A percentile compares a stretch with the other conserved stretches of the same genome.
phyloP scores from a whole-genome alignment of 2,329 filamentous ascomycete genomes.

The Aureobasidium leucospermi region DNA sequence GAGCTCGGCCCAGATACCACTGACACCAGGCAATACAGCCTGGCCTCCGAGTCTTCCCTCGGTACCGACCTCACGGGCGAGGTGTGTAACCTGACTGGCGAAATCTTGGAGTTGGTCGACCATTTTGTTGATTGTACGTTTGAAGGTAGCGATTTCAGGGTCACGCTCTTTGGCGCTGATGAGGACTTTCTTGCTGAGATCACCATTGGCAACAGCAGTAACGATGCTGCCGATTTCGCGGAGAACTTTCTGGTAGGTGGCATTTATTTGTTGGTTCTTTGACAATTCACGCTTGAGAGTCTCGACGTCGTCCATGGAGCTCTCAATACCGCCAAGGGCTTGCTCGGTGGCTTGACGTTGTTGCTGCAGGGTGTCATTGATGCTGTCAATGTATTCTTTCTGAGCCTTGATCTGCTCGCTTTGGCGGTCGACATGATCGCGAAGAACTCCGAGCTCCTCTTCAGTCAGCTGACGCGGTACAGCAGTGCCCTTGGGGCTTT shows the following conservation, averaged over 20 bases:
- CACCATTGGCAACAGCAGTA: conserved; percentile 88
- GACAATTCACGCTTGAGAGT: conserved; percentile 86
- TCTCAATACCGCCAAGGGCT: conserved; percentile 72
- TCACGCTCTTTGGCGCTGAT: conserved; percentile 97
- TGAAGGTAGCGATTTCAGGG: conserved; percentile 95
- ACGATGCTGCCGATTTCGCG: conserved; percentile 96
- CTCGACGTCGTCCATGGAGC: conserved; percentile 77
- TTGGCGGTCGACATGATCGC: conserved; percentile 88
- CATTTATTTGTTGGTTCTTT: conserved; percentile 96
- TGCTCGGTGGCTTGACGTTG: conserved; percentile 80
- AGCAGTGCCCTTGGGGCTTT: conserved; percentile 39
- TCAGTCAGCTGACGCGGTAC: conserved; percentile 57
- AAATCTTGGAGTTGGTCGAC: conserved; percentile 97
- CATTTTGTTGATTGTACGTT: conserved; percentile 98
- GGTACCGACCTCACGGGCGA: conserved; percentile 92
- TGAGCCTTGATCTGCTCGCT: conserved; percentile 86
- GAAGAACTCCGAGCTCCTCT: conserved; percentile 76
- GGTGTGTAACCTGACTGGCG: conserved; percentile 88
- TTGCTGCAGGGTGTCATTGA: conserved; percentile 77
- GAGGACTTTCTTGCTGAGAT: conserved; percentile 92
- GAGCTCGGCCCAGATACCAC: conserved; percentile 95
- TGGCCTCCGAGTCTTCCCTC: conserved; percentile 92
- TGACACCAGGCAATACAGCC: conserved; percentile 85
- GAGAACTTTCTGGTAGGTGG: conserved; percentile 95
- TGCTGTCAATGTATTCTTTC: conserved; percentile 74